phyloP scores from a whole-genome alignment of 2,329 filamentous ascomycete species.

The Amauroascus niger region DNA sequence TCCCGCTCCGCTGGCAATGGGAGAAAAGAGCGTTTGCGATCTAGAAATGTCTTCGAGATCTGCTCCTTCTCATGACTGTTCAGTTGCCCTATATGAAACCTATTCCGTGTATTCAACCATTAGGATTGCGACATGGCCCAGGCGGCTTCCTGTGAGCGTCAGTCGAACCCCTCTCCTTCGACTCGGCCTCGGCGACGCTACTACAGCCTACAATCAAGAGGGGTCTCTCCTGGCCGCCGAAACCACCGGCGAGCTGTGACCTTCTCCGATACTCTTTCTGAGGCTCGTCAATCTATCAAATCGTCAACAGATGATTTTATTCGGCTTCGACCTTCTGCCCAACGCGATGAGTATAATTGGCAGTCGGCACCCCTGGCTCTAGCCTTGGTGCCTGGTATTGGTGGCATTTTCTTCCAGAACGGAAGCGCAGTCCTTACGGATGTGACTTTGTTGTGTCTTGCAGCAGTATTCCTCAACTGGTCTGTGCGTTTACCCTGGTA shows the following conservation, averaged over 20 bases:
- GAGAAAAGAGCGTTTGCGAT: no score
- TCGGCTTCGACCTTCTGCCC: constrained; percentile 44
- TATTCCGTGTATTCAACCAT: no score
- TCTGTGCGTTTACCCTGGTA: constrained; percentile 84
- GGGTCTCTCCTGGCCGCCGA: constrained; percentile 14
- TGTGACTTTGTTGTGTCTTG: constrained; percentile 66
- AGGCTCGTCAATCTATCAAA: constrained; percentile 54
- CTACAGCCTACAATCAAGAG: constrained; percentile 19
- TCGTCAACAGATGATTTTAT: constrained; percentile 63
- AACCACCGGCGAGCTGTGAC: constrained; percentile 61
- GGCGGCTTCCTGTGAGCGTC: neutral
- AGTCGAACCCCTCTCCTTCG: neutral
- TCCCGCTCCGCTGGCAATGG: neutral
- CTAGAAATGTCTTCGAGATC: neutral
- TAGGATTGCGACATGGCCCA: neutral
- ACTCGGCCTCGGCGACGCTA: constrained; percentile 5
- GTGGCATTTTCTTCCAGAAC: constrained; percentile 73
- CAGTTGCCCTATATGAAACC: no score
- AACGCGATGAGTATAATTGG: constrained; percentile 56
- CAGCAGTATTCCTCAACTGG: constrained; percentile 84
- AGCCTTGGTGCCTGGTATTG: constrained; percentile 76
- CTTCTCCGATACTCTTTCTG: constrained; percentile 64
- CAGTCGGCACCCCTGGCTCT: constrained; percentile 73
- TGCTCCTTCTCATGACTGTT: neutral
- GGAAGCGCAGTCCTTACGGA: constrained; percentile 78